Evolutionary conservation across 2,329 filamentous ascomycete species (phyloP).

Genomic region (Pseudogymnoascus sp.): DNA sequence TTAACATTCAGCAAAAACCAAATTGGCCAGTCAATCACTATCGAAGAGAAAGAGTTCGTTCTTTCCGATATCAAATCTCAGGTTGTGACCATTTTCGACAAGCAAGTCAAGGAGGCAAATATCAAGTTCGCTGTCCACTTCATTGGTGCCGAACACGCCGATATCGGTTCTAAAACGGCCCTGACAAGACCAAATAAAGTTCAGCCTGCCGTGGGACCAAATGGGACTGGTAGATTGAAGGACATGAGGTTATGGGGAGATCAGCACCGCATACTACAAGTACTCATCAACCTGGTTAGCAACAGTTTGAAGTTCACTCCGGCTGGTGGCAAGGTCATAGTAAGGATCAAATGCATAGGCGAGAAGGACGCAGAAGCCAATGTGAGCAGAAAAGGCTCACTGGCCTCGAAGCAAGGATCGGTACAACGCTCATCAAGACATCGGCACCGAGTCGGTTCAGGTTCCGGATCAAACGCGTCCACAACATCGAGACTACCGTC

Average conservation of each 20-base stretch:
- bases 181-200: constrained; percentile 21
- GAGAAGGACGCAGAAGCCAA: constrained; percentile 34
- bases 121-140: constrained; percentile 70
- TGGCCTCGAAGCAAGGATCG: constrained; percentile 18
- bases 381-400: constrained; percentile 22
- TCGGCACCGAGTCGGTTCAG: constrained; percentile 22
- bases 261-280: constrained; percentile 80
- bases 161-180: constrained; percentile 11
- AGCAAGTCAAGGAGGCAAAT: constrained; percentile 71
- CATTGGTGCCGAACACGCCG: constrained; percentile 39
- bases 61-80: constrained; percentile 79
- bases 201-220: constrained; percentile 53
- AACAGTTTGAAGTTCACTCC: constrained; percentile 91
- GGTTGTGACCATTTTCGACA: constrained; percentile 78
- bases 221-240: constrained; percentile 60
- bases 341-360: constrained; percentile 66
- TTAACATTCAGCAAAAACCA: constrained; percentile 94
- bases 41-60: constrained; percentile 80
- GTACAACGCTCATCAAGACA: constrained; percentile 18
- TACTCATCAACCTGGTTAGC: constrained; percentile 88
- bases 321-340: constrained; percentile 61
- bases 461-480: constrained; percentile 40
- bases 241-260: constrained; percentile 89
- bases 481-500: constrained; percentile 36
- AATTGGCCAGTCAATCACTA: constrained; percentile 71